Conservation (phyloP, 2,329 filamentous ascomycete genomes). For the Herpomyces periplanetae region DNA sequence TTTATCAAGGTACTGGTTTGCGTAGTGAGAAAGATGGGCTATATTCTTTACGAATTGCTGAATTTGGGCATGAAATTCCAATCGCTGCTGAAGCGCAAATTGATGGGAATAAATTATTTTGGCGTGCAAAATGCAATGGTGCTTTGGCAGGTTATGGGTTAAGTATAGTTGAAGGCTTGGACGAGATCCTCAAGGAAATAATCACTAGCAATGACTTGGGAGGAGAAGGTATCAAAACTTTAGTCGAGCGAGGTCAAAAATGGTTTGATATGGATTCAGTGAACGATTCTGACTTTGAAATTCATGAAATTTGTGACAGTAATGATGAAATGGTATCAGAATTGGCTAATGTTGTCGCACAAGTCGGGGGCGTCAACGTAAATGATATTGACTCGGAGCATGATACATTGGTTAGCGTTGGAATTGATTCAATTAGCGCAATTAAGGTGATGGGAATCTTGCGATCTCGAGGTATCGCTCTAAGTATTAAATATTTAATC, state of each 20-base stretch:
- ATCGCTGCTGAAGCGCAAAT: conserved; percentile 45
- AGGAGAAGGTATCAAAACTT: no score
- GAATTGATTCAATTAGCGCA: conserved; percentile 61
- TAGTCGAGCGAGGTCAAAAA: no score
- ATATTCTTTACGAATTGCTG: conserved; percentile 16
- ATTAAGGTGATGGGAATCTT: conserved; percentile 43
- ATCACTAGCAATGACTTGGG: no score
- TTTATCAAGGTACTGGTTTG: conserved; percentile 15
- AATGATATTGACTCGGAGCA: no score
- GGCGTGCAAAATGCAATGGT: conserved; percentile 29
- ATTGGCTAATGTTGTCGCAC: no score
- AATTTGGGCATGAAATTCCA: conserved; percentile 27
- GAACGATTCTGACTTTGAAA: no score
- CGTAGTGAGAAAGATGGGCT: conserved; percentile 2
- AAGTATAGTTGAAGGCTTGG: conserved; percentile 9
- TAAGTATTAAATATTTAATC: conserved; percentile 31
- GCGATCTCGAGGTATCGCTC: conserved; percentile 17
- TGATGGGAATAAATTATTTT: conserved; percentile 14
- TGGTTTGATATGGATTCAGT: no score
- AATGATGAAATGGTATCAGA: no score
- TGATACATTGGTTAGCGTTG: conserved; percentile 61
- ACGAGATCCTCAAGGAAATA: conserved; percentile 17
- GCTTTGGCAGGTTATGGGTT: conserved; percentile 13
- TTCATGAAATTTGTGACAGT: no score
- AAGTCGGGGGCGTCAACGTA: no score